Conservation (phyloP, 352 stramenopile species). For the Globisporangium perplexum region DNA sequence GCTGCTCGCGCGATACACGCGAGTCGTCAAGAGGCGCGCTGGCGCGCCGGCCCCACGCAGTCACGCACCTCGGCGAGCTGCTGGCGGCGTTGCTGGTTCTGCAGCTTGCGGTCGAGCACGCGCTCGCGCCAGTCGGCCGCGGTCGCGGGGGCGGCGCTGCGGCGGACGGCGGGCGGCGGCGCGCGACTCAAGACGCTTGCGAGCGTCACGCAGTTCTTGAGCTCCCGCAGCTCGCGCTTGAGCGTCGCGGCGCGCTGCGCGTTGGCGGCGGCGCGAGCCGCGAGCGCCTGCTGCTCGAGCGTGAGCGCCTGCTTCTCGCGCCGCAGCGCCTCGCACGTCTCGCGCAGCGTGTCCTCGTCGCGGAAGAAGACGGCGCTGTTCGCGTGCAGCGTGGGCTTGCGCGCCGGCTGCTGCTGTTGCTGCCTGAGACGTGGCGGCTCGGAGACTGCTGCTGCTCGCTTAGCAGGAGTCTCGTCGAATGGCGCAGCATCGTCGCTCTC, state of each 20-base stretch:
- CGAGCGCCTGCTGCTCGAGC: constrained; percentile 24
- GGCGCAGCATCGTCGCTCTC: constrained; percentile 6
- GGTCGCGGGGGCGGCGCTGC: constrained; percentile 14
- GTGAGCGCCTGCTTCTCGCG: constrained; percentile 33
- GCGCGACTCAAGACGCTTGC: constrained; percentile 10
- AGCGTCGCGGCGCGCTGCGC: constrained; percentile 25
- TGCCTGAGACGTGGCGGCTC: neutral
- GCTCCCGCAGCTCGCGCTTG: constrained; percentile 39
- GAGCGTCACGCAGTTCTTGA: constrained; percentile 56
- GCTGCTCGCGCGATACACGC: constrained; percentile 1
- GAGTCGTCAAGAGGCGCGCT: neutral
- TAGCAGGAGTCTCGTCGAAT: too few species aligned
- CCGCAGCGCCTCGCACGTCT: constrained; percentile 28
- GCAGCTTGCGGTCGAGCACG: constrained; percentile 34
- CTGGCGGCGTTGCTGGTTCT: constrained; percentile 29
- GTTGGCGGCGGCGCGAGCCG: constrained; percentile 25
- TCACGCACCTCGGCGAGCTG: constrained; percentile 22
- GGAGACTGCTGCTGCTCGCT: too few species aligned
- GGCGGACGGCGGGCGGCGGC: neutral
- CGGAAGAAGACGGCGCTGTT: constrained; percentile 46
- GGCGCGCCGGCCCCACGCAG: too few species aligned
- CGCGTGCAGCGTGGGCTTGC: constrained; percentile 14
- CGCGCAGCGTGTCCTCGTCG: constrained; percentile 41
- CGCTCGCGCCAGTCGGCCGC: constrained; percentile 37
- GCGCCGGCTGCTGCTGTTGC: constrained; percentile 5